Evolutionary conservation across 805 yeast genomes (phyloP).

Genomic region (Suhomyces faveliae): DNA sequence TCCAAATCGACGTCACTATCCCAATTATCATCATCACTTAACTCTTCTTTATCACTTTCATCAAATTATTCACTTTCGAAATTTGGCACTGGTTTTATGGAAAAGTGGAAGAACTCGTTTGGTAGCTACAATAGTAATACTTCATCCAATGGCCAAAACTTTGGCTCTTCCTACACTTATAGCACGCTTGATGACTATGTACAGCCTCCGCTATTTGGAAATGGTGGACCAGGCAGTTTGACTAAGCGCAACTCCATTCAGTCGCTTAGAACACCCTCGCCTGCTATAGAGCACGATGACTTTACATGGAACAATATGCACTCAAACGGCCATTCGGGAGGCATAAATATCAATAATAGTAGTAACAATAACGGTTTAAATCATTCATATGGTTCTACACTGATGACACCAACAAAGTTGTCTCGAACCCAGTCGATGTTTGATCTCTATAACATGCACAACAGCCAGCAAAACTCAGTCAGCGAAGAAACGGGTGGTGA

Average conservation of each 20-base stretch:
- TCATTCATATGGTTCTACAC: neutral
- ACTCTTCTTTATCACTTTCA: conserved; percentile 34
- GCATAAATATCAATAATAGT: neutral
- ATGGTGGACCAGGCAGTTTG: conserved; percentile 12
- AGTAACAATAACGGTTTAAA: neutral
- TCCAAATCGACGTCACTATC: conserved; percentile 40
- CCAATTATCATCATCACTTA: conserved; percentile 41
- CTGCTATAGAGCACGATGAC: conserved; percentile 35
- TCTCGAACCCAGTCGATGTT: conserved; percentile 39
- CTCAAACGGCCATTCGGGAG: conserved; percentile 1
- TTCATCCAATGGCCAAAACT: neutral
- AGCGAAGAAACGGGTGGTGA: neutral
- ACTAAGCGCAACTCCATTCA: conserved; percentile 27
- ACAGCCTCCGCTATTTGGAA: conserved; percentile 12
- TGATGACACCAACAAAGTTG: conserved; percentile 17
- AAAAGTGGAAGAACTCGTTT: conserved; percentile 42
- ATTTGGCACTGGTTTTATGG: conserved; percentile 44
- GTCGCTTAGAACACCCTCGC: conserved; percentile 36
- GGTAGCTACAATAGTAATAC: conserved; percentile 14
- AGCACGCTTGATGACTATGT: conserved; percentile 8
- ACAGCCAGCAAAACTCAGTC: neutral
- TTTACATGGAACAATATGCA: conserved; percentile 16
- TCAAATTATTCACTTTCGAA: conserved; percentile 41
- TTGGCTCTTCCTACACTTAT: conserved; percentile 5
- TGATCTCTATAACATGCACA: conserved; percentile 19